These are phyloP conservation scores for Picochlorum sp. DNA, from an alignment of 139 green algal species.

Conservation along the genomic window DNA sequence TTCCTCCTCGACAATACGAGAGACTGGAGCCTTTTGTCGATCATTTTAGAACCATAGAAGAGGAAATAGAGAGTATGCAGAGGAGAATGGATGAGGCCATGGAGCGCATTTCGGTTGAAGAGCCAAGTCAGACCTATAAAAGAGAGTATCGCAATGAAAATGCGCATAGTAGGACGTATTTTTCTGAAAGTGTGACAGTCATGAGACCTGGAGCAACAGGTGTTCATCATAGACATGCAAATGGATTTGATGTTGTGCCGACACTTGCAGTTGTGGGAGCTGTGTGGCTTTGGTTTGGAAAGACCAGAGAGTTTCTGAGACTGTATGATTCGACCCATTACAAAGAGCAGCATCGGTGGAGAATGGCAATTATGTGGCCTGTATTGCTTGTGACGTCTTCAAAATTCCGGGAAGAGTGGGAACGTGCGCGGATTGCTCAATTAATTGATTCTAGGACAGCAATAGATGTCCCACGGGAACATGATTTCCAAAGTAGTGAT, in stretches of 20 bases:
- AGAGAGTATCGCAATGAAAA: neutral
- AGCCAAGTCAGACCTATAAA: neutral
- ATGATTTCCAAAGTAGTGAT: no score
- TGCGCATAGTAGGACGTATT: neutral
- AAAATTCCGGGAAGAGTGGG: slow-evolving; percentile 2
- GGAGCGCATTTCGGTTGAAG: no score
- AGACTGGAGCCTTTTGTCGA: no score
- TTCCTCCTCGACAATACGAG: no score
- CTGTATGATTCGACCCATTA: neutral
- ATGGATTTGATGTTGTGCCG: neutral
- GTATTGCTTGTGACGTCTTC: neutral
- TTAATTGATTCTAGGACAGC: neutral
- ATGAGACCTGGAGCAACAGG: neutral
- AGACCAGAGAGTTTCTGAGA: neutral
- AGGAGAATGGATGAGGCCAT: no score
- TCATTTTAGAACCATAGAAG: neutral
- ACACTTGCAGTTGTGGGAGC: neutral
- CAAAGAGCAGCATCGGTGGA: neutral
- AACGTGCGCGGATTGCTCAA: neutral
- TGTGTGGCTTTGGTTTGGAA: neutral
- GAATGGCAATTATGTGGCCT: neutral
- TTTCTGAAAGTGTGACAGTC: neutral
- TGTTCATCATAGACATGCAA: neutral
- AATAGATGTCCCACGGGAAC: no score
- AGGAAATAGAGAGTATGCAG: neutral